Conservation (phyloP, 2,329 filamentous ascomycete genomes). For the Fusarium ramigenum region DNA sequence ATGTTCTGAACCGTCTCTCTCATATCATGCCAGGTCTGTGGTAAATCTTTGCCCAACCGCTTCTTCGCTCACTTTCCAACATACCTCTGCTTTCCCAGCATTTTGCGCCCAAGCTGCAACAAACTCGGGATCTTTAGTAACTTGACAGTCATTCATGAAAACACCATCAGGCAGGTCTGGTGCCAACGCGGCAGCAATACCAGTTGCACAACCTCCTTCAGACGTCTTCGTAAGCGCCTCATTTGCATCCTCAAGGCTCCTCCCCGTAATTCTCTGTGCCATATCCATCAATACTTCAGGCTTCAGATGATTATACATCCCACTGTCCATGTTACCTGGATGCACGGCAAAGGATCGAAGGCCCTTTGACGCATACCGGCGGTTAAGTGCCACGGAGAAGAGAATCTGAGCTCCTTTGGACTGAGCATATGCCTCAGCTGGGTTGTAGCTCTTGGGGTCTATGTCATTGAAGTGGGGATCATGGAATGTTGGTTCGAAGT, state of each 20-base stretch:
- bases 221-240: background rate
- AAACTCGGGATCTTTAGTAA: background rate
- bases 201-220: background rate
- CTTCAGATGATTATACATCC: background rate
- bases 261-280: background rate
- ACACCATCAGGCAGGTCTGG: background rate
- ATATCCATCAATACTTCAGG: background rate
- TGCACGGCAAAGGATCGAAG: background rate
- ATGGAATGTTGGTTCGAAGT: background rate
- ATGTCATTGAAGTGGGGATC: background rate
- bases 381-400: background rate
- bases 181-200: background rate
- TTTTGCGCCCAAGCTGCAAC: background rate
- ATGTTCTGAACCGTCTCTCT: background rate
- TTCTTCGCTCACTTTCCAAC: background rate
- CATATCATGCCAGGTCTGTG: background rate
- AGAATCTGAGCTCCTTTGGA: background rate
- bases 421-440: background rate
- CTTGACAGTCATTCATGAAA: background rate
- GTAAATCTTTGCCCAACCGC: background rate
- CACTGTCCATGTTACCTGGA: background rate
- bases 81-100: background rate
- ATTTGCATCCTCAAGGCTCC: background rate
- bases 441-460: fast-evolving
- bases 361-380: background rate